phyloP scores from a whole-genome alignment of 441 rosid species.

The Brassica hybrid region DNA sequence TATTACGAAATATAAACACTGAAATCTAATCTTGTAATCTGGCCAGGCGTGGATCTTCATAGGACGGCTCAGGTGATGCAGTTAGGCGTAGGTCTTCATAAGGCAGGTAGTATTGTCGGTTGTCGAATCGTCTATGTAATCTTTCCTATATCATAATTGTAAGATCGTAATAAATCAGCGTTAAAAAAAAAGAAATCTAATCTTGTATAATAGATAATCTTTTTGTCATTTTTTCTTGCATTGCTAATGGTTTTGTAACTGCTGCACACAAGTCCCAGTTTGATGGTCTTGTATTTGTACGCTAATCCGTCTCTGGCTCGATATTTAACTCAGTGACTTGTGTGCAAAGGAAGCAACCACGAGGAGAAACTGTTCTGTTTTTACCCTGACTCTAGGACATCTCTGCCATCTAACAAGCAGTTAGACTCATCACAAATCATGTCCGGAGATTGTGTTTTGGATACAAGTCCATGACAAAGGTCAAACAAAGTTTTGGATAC shows the following conservation, averaged over 20 bases:
- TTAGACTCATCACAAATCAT: constrained; percentile 44
- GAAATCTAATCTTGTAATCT: too few species aligned
- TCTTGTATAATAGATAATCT: too few species aligned
- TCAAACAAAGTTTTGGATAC: neutral
- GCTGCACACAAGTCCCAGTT: neutral
- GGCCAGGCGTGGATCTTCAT: too few species aligned
- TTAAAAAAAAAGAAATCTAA: too few species aligned
- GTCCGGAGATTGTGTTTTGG: constrained; percentile 40
- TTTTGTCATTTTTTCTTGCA: too few species aligned
- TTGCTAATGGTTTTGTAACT: neutral
- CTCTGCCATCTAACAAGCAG: constrained; percentile 51
- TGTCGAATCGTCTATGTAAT: too few species aligned
- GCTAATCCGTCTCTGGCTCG: constrained; percentile 26
- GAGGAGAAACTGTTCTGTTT: constrained; percentile 65
- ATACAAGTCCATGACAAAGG: constrained; percentile 19
- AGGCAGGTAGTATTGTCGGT: too few species aligned
- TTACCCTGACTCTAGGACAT: constrained; percentile 49
- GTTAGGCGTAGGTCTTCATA: too few species aligned
- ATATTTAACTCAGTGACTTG: constrained; percentile 48
- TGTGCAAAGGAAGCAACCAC: constrained; percentile 57
- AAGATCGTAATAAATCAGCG: too few species aligned
- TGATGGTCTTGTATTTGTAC: neutral
- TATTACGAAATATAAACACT: too few species aligned
- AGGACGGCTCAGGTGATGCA: too few species aligned
- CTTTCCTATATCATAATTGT: too few species aligned